Conservation (phyloP, 768 basidiomycete genomes). For the Hirschioporus abietinus region DNA sequence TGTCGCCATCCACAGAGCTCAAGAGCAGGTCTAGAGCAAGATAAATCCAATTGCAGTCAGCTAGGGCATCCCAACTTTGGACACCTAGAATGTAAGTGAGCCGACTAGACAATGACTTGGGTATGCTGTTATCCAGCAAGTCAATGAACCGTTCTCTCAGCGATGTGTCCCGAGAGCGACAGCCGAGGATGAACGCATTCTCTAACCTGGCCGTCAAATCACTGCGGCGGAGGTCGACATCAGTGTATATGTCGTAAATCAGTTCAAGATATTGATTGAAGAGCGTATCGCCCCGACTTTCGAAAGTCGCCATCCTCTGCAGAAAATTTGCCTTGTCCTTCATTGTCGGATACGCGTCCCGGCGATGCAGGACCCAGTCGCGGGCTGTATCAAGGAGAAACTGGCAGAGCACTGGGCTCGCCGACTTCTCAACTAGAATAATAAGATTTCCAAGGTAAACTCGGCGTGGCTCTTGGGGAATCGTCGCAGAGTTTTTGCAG, state of each 20-base stretch:
- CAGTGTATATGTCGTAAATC: conserved; percentile 92
- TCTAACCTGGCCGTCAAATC: conserved; percentile 93
- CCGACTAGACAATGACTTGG: conserved; percentile 74
- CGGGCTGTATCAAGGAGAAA: conserved; percentile 83
- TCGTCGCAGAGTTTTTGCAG: conserved; percentile 71
- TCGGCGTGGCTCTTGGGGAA: conserved; percentile 82
- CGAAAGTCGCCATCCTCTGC: conserved; percentile 82
- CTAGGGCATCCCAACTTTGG: conserved; percentile 91
- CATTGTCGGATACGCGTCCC: conserved; percentile 84
- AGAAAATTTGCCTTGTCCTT: conserved; percentile 92
- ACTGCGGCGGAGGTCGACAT: conserved; percentile 77
- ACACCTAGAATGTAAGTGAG: conserved; percentile 87
- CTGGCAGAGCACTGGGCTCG: conserved; percentile 69
- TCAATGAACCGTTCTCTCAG: conserved; percentile 86
- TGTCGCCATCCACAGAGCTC: conserved; percentile 54
- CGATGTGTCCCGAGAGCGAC: conserved; percentile 71
- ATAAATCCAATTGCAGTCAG: conserved; percentile 92
- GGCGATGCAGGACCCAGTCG: conserved; percentile 84
- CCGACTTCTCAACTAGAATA: conserved; percentile 85
- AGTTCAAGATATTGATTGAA: conserved; percentile 83
- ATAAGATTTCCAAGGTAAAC: conserved; percentile 73
- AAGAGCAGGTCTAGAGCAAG: conserved; percentile 86
- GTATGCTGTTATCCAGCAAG: conserved; percentile 83
- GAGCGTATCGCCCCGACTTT: conserved; percentile 71
- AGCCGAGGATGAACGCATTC: conserved; percentile 88